A percentile compares a stretch with the other conserved stretches of the same genome.
phyloP scores from a whole-genome alignment of 192 early-diverging fungal genomes.

The Podila horticola region DNA sequence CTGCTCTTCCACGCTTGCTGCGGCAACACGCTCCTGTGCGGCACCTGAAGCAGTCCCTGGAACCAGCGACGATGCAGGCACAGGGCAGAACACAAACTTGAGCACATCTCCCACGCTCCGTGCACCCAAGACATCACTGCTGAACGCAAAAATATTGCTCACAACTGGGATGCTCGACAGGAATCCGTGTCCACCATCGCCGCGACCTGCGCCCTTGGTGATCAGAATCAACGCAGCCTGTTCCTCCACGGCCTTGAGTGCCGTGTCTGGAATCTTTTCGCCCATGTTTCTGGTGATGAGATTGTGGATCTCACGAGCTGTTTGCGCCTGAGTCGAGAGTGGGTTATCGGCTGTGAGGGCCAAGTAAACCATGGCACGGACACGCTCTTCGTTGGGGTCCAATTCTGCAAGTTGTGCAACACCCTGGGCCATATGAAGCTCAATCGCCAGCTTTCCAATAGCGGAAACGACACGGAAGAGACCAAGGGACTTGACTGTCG shows the following conservation, averaged over 20 bases:
- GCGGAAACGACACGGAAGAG: conserved; percentile 15
- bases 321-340: conserved; percentile 18
- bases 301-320: conserved; percentile 51
- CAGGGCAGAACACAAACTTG: conserved; percentile 57
- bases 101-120: conserved; percentile 51
- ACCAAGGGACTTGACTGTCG: conserved; percentile 19
- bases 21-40: too few species aligned
- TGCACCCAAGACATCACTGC: conserved; percentile 41
- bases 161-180: conserved; percentile 33
- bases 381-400: conserved; percentile 22
- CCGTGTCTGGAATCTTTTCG: conserved; percentile 31
- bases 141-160: conserved; percentile 43
- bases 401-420: conserved; percentile 43
- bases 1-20: too few species aligned
- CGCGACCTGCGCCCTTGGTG: conserved; percentile 12
- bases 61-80: background rate
- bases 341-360: conserved; percentile 37
- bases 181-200: background rate
- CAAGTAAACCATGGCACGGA: conserved; percentile 48
- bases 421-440: conserved; percentile 51
- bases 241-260: conserved; percentile 15
- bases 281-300: conserved; percentile 16
- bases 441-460: conserved; percentile 40
- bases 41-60: background rate
- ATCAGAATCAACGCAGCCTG: conserved; percentile 37